Evolutionary conservation across 2,329 filamentous ascomycete species (phyloP), one percentile per base, ranked within the genome.

Genomic region (Mycocentrospora acerina): DNA sequence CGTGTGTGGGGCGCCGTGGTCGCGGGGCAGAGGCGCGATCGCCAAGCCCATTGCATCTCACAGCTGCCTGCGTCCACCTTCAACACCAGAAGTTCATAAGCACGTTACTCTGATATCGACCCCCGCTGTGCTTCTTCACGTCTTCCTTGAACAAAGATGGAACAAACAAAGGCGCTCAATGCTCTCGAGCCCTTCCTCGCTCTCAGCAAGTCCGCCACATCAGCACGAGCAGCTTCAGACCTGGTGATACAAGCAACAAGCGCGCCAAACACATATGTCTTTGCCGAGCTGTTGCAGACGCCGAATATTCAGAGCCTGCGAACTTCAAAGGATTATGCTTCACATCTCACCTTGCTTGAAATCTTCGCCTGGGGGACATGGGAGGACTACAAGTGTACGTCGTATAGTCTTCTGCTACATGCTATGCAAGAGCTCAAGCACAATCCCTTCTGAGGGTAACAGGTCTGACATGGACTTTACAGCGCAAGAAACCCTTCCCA

Each of bases 311-410:
- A 93, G 68, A 77, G 80, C 10, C 82, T 97, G 29, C 68, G 74
- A 17, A 70, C 70, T 26, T 74, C 81, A n/a, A 63, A 76, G 24
- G 85, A 94, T 32, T 80, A 85, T 57, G 71, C 76, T 6, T 55
- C 67, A 27, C 72, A 88, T 68, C 76, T 93, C 34, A 80, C 74
- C 2, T 78, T 95, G 11, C 83, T 98, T 29, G 79, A 90, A 68
- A 84, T 94, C 58, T 98, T 98, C 70, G 88, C 90, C 42, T 89
- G 93, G 76, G 93, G 91, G 44, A 95, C 89, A 43, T 96, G 89
- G 75, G 73, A 79, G 43, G 80, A 85, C 55, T 96, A 95, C 73
- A 75, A 79, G 64, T 63, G 81, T 82, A 60, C 39, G 62, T 44
- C 30, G 12, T 7, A 29, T 17, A 11, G n/a, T 13, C n/a, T n/a